Conservation (phyloP, 164 flowering plant species). For the Aristolochia contorta region DNA sequence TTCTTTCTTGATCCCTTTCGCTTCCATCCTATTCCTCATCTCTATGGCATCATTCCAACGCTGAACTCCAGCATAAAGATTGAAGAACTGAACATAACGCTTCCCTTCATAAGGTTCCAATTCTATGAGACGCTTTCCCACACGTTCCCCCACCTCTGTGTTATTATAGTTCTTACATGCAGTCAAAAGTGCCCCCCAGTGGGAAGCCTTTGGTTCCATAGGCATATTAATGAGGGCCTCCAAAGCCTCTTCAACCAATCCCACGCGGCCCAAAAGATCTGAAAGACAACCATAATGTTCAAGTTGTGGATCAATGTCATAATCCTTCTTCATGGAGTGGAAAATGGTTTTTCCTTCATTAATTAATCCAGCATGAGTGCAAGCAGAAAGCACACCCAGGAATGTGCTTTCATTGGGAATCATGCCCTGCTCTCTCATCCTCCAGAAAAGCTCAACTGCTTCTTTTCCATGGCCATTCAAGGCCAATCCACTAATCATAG, state of each 20-base stretch:
- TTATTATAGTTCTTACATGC: slow-evolving; percentile 38
- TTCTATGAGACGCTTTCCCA: slow-evolving; percentile 21
- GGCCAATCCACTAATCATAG: slow-evolving; percentile 30
- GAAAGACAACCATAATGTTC: slow-evolving; percentile 43
- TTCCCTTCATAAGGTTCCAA: slow-evolving; percentile 25
- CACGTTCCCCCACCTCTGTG: slow-evolving; percentile 24
- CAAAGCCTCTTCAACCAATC: slow-evolving; percentile 32
- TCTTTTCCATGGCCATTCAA: slow-evolving; percentile 20
- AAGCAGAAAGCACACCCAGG: slow-evolving; percentile 33
- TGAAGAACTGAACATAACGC: slow-evolving; percentile 30
- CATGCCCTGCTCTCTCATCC: slow-evolving; percentile 11
- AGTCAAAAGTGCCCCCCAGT: slow-evolving; percentile 32
- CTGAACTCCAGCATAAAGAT: slow-evolving; percentile 28
- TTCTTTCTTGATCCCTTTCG: slow-evolving; percentile 25
- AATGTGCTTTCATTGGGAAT: slow-evolving; percentile 20
- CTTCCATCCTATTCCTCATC: slow-evolving; percentile 25
- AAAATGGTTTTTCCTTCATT: slow-evolving; percentile 24
- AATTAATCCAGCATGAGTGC: slow-evolving; percentile 40
- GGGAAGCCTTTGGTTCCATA: slow-evolving; percentile 25
- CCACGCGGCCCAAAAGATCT: slow-evolving; percentile 38
- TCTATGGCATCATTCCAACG: slow-evolving; percentile 29
- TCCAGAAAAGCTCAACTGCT: slow-evolving; percentile 15
- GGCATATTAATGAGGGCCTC: slow-evolving; percentile 23
- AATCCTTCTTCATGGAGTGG: slow-evolving; percentile 20
- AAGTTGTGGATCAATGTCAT: slow-evolving; percentile 26